A percentile compares a stretch with the other conserved stretches of the same genome.
Conservation (phyloP, 202 grass and related monocot species). For the Cymbopogon flexuosus region DNA sequence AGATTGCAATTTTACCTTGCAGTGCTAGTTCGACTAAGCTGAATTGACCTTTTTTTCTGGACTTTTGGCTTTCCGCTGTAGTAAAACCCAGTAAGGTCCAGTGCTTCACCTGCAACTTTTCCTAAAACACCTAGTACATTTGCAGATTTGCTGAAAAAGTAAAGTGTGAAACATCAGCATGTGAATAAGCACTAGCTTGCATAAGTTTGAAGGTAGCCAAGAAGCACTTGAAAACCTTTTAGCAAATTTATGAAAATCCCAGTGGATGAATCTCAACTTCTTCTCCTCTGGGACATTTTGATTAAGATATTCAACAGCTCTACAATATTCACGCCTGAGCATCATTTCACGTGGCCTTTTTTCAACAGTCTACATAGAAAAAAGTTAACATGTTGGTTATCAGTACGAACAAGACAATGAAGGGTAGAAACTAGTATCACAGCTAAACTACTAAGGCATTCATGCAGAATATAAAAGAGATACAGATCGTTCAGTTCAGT, state of each 20-base stretch:
- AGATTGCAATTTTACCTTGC: constrained; percentile 59
- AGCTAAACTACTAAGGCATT: neutral
- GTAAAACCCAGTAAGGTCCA: constrained; percentile 90
- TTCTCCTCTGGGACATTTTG: constrained; percentile 80
- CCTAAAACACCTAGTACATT: constrained; percentile 96
- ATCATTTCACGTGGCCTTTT: constrained; percentile 99
- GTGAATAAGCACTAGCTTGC: neutral
- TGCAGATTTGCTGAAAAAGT: constrained; percentile 75
- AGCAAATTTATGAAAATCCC: constrained; percentile 99
- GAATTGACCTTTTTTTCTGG: constrained; percentile 53
- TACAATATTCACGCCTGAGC: constrained; percentile 89
- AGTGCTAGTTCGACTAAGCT: constrained; percentile 61
- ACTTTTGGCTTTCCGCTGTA: constrained; percentile 76
- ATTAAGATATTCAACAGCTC: constrained; percentile 92
- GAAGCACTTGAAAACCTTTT: constrained; percentile 63
- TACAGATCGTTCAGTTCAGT: neutral
- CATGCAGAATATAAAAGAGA: neutral
- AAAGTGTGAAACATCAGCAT: constrained; percentile 32
- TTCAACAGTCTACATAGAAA: constrained; percentile 74
- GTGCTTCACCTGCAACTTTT: constrained; percentile 70
- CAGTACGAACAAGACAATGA: constrained; percentile 22
- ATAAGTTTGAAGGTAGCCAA: constrained; percentile 20
- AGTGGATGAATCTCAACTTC: constrained; percentile 92
- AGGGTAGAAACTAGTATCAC: neutral
- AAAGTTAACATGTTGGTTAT: neutral